Conservation (phyloP, 164 flowering plant genomes). For the Saururus chinensis region DNA sequence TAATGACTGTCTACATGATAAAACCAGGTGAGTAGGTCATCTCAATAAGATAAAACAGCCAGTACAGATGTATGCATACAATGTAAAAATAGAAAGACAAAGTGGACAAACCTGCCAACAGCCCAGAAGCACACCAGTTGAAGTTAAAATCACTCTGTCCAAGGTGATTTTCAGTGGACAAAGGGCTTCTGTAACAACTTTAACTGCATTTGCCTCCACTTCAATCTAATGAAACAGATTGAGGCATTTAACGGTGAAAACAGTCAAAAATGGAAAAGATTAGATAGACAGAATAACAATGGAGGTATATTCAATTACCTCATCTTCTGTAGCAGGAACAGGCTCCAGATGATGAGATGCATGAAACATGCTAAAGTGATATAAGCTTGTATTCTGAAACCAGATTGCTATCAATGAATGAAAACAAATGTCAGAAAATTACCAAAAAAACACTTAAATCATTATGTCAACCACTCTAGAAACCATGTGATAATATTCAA, state of each 20-base stretch:
- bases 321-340: conserved; percentile 61
- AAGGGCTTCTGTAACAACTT: conserved; percentile 36
- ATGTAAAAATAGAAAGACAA: not conserved
- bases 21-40: no score
- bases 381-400: conserved; percentile 89
- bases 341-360: conserved; percentile 82
- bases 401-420: conserved; percentile 49
- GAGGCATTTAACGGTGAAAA: not conserved
- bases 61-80: not conserved
- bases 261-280: not conserved
- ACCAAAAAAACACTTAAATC: not conserved
- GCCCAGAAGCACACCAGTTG: conserved; percentile 95
- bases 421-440: not conserved
- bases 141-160: conserved; percentile 84
- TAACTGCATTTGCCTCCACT: conserved; percentile 66
- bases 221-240: conserved; percentile 42
- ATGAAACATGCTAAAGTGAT: conserved; percentile 96
- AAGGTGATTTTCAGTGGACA: conserved; percentile 70
- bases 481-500: no score
- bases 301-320: conserved; percentile 37
- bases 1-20: no score
- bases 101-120: conserved; percentile 79
- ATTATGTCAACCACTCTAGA: not conserved
- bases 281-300: not conserved
- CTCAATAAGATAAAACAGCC: no score